A percentile compares a stretch with the other conserved stretches of the same genome.
Conservation (phyloP, 208 protist genomes). For the Jaenimonas drosophilae region DNA sequence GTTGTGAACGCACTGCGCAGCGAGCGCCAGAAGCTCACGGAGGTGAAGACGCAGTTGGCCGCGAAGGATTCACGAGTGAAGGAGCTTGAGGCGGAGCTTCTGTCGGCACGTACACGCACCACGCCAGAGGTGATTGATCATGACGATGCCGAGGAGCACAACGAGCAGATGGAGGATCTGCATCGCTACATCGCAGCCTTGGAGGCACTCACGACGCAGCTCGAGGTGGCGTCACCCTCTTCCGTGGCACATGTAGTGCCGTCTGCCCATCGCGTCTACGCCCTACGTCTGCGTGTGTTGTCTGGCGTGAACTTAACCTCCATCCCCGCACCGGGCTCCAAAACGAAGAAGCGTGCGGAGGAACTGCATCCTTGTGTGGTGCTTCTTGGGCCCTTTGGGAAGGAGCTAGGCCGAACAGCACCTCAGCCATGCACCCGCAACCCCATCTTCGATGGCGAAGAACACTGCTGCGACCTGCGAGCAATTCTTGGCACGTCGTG, state of each 20-base stretch:
- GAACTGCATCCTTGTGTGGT: constrained; percentile 21
- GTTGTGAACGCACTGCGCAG: neutral
- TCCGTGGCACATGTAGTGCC: too few species aligned
- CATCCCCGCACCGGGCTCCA: neutral
- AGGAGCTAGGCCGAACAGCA: constrained; percentile 11
- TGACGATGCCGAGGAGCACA: neutral
- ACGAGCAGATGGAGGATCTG: neutral
- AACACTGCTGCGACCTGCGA: constrained; percentile 7
- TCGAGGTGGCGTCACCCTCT: too few species aligned
- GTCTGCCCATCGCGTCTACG: neutral
- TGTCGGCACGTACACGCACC: neutral
- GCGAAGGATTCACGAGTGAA: neutral
- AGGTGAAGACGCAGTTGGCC: neutral
- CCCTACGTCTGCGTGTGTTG: constrained; percentile 1
- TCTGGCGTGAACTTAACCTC: neutral
- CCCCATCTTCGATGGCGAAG: constrained; percentile 10
- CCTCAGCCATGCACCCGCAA: constrained; percentile 12
- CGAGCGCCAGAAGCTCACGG: neutral
- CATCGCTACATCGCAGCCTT: neutral
- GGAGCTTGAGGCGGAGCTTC: neutral
- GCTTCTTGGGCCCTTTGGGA: constrained; percentile 11
- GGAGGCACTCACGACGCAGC: neutral
- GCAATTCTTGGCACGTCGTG: constrained; percentile 9
- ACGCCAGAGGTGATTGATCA: constrained; percentile 1
- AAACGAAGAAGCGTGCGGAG: constrained; percentile 3